phyloP scores from a whole-genome alignment of 108 stramenopile species.

The Skeletonema potamos region DNA sequence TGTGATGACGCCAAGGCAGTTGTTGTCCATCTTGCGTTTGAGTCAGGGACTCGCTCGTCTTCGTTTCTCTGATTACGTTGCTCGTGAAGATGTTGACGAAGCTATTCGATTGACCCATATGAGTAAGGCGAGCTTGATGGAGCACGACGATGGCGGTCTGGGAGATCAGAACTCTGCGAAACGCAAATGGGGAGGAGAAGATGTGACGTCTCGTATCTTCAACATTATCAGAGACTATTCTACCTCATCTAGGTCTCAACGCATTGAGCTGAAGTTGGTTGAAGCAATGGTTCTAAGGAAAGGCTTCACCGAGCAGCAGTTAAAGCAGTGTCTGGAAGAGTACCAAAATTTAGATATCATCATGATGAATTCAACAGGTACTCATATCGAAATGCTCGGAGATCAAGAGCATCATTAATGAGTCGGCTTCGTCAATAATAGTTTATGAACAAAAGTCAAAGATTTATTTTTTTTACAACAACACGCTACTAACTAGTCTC shows the following conservation, averaged over 20 bases:
- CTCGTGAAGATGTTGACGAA: constrained; percentile 97
- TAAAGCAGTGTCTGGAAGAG: constrained; percentile 80
- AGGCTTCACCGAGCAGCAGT: constrained; percentile 86
- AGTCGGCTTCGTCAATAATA: no score
- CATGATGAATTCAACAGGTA: constrained; percentile 69
- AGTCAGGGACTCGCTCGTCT: constrained; percentile 95
- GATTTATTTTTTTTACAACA: no score
- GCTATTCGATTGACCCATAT: constrained; percentile 94
- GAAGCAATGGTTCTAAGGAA: constrained; percentile 88
- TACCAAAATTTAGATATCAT: constrained; percentile 82
- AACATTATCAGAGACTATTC: constrained; percentile 78
- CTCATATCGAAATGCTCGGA: constrained; percentile 62
- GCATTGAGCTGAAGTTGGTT: constrained; percentile 59
- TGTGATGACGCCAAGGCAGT: constrained; percentile 96
- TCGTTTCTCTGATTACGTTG: constrained; percentile 90
- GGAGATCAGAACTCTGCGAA: constrained; percentile 21
- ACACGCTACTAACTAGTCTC: no score
- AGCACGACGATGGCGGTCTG: constrained; percentile 26
- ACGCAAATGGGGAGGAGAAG: constrained; percentile 55
- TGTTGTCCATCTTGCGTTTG: constrained; percentile 95
- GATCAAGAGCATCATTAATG: neutral
- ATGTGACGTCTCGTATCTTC: constrained; percentile 79
- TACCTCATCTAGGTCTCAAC: constrained; percentile 40
- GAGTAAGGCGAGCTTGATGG: constrained; percentile 78
- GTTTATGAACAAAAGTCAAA: neutral